A percentile compares a stretch with the other conserved stretches of the same genome.
These are phyloP conservation scores for Fraxinus paxiana DNA, from an alignment of 305 asterid genomes.

Conservation along the genomic window DNA sequence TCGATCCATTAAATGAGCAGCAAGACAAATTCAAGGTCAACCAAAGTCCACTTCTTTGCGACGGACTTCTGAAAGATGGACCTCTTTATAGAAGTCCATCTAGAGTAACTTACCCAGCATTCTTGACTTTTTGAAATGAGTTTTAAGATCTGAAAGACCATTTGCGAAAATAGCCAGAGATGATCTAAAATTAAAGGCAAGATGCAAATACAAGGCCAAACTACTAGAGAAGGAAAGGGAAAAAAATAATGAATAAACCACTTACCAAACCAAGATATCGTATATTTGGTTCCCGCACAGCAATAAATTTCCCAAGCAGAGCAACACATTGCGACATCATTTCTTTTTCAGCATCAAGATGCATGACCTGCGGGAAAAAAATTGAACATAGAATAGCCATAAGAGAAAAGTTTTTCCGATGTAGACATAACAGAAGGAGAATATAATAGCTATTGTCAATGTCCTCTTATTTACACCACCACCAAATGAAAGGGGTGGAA, in stretches of 20 bases:
- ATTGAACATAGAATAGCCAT: slow-evolving; percentile 4
- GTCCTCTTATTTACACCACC: neutral
- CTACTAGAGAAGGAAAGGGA: slow-evolving; percentile 17
- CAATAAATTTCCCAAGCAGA: slow-evolving; percentile 94
- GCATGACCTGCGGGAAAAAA: slow-evolving; percentile 72
- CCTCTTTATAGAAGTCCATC: neutral
- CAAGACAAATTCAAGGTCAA: neutral
- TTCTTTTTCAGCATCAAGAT: slow-evolving; percentile 98
- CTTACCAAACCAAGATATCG: slow-evolving; percentile 98
- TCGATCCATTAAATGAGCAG: neutral
- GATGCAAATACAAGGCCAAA: slow-evolving; percentile 15
- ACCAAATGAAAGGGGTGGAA: neutral
- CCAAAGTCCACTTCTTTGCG: neutral
- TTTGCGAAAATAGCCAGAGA: neutral
- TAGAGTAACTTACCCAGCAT: neutral
- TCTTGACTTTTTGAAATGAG: neutral
- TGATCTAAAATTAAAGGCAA: neutral
- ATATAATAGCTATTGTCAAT: neutral
- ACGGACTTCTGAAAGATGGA: neutral
- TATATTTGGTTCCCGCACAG: slow-evolving; percentile 98
- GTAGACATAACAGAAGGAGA: neutral
- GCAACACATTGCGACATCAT: slow-evolving; percentile 99
- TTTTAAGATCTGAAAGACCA: slow-evolving; percentile 16
- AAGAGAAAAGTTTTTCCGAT: neutral
- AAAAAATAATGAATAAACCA: slow-evolving; percentile 13